Evolutionary conservation across 2,329 filamentous ascomycete species (phyloP).

Genomic region (Trichothecium roseum): DNA sequence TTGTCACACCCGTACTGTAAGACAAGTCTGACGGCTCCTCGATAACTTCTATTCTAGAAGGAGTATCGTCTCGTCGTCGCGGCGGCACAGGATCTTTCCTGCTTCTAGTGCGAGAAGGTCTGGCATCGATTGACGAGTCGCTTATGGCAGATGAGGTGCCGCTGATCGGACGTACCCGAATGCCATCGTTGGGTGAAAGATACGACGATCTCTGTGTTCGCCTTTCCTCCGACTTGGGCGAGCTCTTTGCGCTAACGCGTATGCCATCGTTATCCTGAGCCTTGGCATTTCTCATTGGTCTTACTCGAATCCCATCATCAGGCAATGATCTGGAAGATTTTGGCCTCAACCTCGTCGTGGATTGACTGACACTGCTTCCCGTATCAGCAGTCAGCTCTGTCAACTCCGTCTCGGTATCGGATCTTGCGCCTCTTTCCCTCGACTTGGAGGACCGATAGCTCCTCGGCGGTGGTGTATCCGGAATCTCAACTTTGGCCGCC

Average conservation of each 20-base stretch:
- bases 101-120: constrained; percentile 6
- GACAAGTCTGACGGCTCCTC: constrained; percentile 13
- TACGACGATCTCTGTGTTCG: too few relatives aligned
- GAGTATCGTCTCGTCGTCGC: neutral
- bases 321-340: constrained; percentile 11
- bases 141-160: constrained; percentile 2
- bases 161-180: constrained; percentile 13
- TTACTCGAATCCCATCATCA: constrained; percentile 34
- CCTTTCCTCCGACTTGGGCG: constrained; percentile 1
- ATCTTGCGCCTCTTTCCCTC: constrained; percentile 12
- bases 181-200: constrained; percentile 14
- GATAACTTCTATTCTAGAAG: constrained; percentile 18
- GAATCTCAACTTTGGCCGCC: constrained; percentile 44
- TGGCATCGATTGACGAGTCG: constrained; percentile 11
- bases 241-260: constrained; percentile 3
- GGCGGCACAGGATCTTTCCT: neutral
- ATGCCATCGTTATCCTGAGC: constrained; percentile 14
- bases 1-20: constrained; percentile 1
- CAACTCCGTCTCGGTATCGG: constrained; percentile 15
- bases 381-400: constrained; percentile 15
- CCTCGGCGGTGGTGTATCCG: constrained; percentile 26
- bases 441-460: constrained; percentile 26
- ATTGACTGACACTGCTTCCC: constrained; percentile 16
- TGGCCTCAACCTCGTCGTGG: constrained; percentile 12
- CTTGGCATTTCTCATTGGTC: constrained; percentile 22